Percentiles rank a stretch among this genome's conserved stretches.
These are phyloP conservation scores for Volvox reticuliferus DNA, from an alignment of 139 green algal genomes.

Conservation along the genomic window DNA sequence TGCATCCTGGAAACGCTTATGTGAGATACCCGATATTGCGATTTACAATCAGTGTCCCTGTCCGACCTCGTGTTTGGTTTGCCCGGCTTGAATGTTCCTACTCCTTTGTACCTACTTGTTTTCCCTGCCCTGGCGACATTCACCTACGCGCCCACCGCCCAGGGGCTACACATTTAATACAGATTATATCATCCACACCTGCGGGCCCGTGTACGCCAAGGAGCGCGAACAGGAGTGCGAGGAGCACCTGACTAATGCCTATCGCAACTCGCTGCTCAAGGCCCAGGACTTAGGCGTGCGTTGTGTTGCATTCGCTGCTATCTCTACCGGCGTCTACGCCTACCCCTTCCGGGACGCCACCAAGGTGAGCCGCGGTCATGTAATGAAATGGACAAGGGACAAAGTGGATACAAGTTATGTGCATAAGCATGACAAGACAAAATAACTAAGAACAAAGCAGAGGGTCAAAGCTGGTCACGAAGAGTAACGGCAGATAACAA, in stretches of 20 bases:
- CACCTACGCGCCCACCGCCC: not conserved
- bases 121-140: not conserved
- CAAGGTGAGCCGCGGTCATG: not conserved
- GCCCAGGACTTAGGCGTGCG: not conserved
- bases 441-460: too few species aligned
- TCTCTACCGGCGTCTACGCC: constrained; percentile 44
- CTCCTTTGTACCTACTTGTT: too few species aligned
- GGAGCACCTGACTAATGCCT: constrained; percentile 1
- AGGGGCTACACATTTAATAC: constrained; percentile 20
- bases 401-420: too few species aligned
- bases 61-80: too few species aligned
- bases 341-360: constrained; percentile 44
- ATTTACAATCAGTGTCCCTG: too few species aligned
- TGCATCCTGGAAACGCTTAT: too few species aligned
- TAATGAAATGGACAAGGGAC: too few species aligned
- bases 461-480: not conserved
- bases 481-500: not conserved
- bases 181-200: constrained; percentile 38
- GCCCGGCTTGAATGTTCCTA: too few species aligned
- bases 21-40: too few species aligned
- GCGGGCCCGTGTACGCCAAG: constrained; percentile 32
- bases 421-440: not conserved
- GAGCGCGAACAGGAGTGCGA: not conserved
- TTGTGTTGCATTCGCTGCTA: constrained; percentile 23
- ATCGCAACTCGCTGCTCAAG: constrained; percentile 12